Conservation (phyloP, 768 basidiomycete genomes). For the Tylopilus vinaceipallidus region DNA sequence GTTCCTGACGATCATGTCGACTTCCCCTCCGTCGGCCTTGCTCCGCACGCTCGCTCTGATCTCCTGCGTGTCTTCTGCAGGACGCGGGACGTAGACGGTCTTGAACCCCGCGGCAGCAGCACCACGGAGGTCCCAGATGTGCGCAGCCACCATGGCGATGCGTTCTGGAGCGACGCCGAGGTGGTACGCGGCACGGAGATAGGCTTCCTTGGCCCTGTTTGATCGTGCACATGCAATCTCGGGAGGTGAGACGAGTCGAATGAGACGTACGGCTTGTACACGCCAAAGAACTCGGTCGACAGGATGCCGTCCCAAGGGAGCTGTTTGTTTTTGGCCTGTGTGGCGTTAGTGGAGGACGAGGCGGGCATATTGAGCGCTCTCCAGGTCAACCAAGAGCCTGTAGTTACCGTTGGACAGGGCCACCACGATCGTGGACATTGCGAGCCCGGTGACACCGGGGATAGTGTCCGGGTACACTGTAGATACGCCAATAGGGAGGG, state of each 20-base stretch:
- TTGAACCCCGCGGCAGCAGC: too few species aligned
- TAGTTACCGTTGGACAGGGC: constrained; percentile 61
- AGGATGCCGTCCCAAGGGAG: constrained; percentile 67
- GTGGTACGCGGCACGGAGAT: too few species aligned
- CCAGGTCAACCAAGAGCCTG: constrained; percentile 60
- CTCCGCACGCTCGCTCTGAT: constrained; percentile 33
- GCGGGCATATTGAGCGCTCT: too few species aligned
- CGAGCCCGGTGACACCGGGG: constrained; percentile 48
- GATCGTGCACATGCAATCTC: too few species aligned
- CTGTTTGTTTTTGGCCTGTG: constrained; percentile 56
- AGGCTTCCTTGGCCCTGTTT: too few species aligned
- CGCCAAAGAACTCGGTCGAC: constrained; percentile 56
- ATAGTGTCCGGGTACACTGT: constrained; percentile 58
- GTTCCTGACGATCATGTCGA: constrained; percentile 54
- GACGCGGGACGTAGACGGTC: constrained; percentile 57
- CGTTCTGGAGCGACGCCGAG: too few species aligned
- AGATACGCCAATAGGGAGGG: too few species aligned
- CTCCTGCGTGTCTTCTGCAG: constrained; percentile 40
- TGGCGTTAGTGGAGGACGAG: too few species aligned
- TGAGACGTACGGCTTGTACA: constrained; percentile 62
- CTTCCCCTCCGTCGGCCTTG: constrained; percentile 54
- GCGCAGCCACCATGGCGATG: too few species aligned
- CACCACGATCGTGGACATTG: constrained; percentile 48
- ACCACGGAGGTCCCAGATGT: too few species aligned
- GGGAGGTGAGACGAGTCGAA: too few species aligned